Base-by-base conservation (phyloP, 2,329 filamentous ascomycete genomes). In the Dryadomyces quercivorus region DNA sequence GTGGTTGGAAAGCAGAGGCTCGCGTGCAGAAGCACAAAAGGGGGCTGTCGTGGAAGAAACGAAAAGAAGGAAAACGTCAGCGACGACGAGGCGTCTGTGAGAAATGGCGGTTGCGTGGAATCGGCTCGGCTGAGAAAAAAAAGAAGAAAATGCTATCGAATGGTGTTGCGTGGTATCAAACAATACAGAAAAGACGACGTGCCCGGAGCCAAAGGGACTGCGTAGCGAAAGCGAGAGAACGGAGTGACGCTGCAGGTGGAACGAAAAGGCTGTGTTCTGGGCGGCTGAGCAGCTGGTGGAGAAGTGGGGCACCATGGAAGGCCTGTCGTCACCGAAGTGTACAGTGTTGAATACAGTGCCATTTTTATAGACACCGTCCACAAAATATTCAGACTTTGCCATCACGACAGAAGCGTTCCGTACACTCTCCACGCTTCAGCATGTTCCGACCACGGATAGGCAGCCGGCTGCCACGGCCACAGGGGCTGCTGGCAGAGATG, bases 401-500 rank as follows among this genome's bases (percentile, higher is more conserved):
- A n/a, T n/a, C n/a, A n/a, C n/a, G n/a, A n/a, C n/a, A n/a, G 26
- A 2, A 50, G 15, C 8, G 6, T 18, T 12, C 18, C 15, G 3
- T 9, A 15, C 10, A n/a, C 34, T 15, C 10, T 2, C 21, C 15
- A 2, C n/a, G 7, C 6, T 16, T 15, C 36, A 53, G 16, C 40
- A 57, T 55, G 55, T 46, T 55, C 10, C 38, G 48, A 0, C 36
- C 55, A 2, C 50, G 18, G 22, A 38, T 42, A 2, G 47, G 40
- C 43, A 9, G 21, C 20, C 54, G 51, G 52, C 40, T 50, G 18
- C 49, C 15, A 20, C 54, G 47, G 45, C 57, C 60, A 44, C 54
- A 59, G n/a, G 57, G 59, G 43, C 56, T 53, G 20, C 49, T 54
- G 21, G 68, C 69, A 61, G 64, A 66, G 22, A 21, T 22, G 45